Percentiles rank a stretch among this genome's conserved stretches.
These are phyloP conservation scores for Escallonia herrerae DNA, from an alignment of 129 eudicot species.

Conservation along the genomic window DNA sequence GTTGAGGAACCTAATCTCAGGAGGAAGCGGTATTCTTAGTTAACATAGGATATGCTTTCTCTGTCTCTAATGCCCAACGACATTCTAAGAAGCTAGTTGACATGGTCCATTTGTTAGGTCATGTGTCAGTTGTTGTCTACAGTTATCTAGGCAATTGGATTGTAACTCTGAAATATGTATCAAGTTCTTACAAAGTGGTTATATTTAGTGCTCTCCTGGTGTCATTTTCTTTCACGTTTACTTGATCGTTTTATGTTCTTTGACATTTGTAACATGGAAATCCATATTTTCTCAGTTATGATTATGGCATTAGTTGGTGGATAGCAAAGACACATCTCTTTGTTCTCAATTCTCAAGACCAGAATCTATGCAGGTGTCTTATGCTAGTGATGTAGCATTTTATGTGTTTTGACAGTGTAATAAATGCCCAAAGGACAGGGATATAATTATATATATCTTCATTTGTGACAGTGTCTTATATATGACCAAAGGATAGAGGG, in stretches of 20 bases:
- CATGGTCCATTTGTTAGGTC: constrained; percentile 20
- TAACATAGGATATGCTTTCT: constrained; percentile 27
- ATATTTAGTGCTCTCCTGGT: constrained; percentile 4
- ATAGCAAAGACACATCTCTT: too few species aligned
- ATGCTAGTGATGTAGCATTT: not conserved
- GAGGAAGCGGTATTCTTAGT: constrained; percentile 29
- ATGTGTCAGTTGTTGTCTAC: constrained; percentile 9
- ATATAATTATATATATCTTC: too few species aligned
- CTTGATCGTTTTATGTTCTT: constrained; percentile 2
- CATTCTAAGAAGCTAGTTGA: constrained; percentile 35
- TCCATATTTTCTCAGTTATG: not conserved
- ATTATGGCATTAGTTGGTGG: not conserved
- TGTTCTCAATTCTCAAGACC: too few species aligned
- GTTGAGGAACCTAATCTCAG: constrained; percentile 70
- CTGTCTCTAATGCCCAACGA: constrained; percentile 20
- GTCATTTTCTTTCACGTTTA: constrained; percentile 1
- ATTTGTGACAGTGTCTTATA: too few species aligned
- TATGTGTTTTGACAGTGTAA: too few species aligned
- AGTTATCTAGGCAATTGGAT: constrained; percentile 10
- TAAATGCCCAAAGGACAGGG: too few species aligned
- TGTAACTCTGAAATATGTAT: constrained; percentile 36
- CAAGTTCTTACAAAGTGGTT: constrained; percentile 19
- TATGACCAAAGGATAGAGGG: too few species aligned
- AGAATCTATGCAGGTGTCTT: not conserved
- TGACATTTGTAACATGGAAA: constrained; percentile 2